Conservation (phyloP, 305 asterid genomes). For the Ilex paraguariensis region DNA sequence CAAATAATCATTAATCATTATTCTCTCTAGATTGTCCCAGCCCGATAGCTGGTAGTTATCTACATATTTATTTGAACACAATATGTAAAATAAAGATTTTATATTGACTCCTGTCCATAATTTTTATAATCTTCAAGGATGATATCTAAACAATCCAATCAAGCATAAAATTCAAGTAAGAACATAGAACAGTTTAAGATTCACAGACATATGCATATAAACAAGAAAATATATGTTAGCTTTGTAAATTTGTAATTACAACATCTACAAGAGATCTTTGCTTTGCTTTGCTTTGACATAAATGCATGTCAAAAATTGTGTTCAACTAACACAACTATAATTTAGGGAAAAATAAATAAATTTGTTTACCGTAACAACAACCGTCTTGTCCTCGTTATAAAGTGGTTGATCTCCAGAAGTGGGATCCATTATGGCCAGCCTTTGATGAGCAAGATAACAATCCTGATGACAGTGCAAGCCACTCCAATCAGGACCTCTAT, state of each 20-base stretch:
- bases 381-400: constrained; percentile 88
- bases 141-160: no score
- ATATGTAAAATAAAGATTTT: no score
- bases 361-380: constrained; percentile 77
- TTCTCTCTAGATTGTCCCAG: no score
- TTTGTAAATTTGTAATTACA: neutral
- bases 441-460: constrained; percentile 95
- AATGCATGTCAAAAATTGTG: no score
- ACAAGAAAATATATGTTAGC: neutral
- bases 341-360: neutral
- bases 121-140: no score
- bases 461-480: constrained; percentile 81
- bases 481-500: constrained; percentile 99
- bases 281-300: no score
- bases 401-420: constrained; percentile 99
- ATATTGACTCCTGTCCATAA: no score
- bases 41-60: no score
- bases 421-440: constrained; percentile 95
- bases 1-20: no score
- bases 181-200: constrained; percentile 1
- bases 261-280: neutral
- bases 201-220: constrained; percentile 1
- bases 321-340: no score
- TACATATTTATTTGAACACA: no score
- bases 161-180: constrained; percentile 2